A percentile compares a stretch with the other conserved stretches of the same genome.
Conservation (phyloP, 2,329 filamentous ascomycete genomes). For the Cytospora paraplurivora region DNA sequence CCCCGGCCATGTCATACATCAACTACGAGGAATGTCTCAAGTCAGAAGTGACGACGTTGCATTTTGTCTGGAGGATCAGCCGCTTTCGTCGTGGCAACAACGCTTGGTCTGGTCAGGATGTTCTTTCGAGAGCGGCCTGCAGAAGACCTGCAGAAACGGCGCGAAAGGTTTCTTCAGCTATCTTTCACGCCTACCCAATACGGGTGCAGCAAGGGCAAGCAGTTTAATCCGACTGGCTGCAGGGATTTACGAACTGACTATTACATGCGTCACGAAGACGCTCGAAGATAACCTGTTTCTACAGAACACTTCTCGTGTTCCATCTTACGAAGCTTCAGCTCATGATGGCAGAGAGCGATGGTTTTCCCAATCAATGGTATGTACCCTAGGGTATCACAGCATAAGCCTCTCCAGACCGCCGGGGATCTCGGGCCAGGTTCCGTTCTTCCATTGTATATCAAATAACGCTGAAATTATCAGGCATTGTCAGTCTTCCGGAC, state of each 20-base stretch:
- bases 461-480: neutral
- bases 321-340: neutral
- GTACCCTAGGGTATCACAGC: neutral
- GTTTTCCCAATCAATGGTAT: neutral
- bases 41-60: neutral
- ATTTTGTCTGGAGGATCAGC: neutral
- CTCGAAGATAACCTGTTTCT: neutral
- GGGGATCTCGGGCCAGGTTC: neutral
- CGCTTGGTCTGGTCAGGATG: no score
- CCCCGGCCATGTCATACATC: no score
- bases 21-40: no score
- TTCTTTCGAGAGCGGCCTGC: constrained; percentile 1
- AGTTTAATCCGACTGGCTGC: constrained; percentile 12
- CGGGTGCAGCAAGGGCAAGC: neutral
- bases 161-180: neutral
- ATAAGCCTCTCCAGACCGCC: neutral
- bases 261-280: constrained; percentile 6
- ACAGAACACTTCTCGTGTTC: neutral
- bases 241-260: constrained; percentile 13
- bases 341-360: neutral
- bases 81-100: no score
- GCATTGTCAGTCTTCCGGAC: neutral
- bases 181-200: neutral
- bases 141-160: constrained; percentile 8
- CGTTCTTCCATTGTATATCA: neutral